Base-by-base conservation (phyloP, 1,139 yeast species). In the Pneumocystis sp. region DNA sequence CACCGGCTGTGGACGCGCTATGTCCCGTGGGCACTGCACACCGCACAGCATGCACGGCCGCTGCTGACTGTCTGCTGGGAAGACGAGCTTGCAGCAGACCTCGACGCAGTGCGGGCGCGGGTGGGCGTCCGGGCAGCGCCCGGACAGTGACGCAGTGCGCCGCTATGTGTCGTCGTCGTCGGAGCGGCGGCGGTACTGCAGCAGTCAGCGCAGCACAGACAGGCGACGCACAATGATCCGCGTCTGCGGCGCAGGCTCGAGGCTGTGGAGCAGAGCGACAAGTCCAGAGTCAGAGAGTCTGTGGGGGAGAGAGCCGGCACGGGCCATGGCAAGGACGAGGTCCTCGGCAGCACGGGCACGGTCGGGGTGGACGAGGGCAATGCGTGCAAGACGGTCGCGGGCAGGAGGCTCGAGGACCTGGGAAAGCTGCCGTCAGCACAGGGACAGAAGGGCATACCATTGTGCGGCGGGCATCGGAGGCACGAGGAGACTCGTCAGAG, bases 41-140 rank as follows among this genome's bases (percentile, higher is more conserved):
- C 87, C 68, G 97, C 97, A 1, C 76, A 85, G 65, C 80, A 83
- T 65, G 82, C 90, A 65, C 85, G 25, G 17, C 88, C 95, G 1
- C 78, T 95, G 73, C 84, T 93, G 67, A 89, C 89, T 73, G 91
- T 93, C 0, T 90, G 88, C 74, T 93, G 99, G 99, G 98, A 95
- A 73, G 82, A 89, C 63, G 78, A 86, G 35, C 79, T 95, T 71
- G 87, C 85, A 42, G 79, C 80, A 67, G 93, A 90, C 73, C 83
- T 89, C 17, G 79, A 84, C 68, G 90, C 86, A 70, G 77, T 93
- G 65, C 82, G 97, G 70, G 39, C 34, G n/a, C 57, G 61, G 25
- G 57, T 66, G 12, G 64, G 67, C 35, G 44, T 67, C 8, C 19
- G 19, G 5, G 44, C 19, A 2, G 44, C 44, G 3, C 44, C 44